Conservation (phyloP, 805 yeast species). For the Candida maltosa region DNA sequence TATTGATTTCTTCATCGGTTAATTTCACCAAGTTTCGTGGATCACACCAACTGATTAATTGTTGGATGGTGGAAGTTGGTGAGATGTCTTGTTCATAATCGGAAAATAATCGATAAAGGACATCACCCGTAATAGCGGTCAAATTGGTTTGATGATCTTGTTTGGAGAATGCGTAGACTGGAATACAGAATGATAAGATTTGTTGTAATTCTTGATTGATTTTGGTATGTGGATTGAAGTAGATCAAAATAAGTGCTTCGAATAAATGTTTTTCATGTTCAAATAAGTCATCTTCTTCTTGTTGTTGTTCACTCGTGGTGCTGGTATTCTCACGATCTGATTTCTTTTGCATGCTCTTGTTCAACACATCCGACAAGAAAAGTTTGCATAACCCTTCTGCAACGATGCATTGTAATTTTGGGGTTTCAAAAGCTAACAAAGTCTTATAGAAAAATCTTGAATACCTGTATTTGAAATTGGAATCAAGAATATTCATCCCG, state of each 20-base stretch:
- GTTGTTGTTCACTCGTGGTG: constrained; percentile 9
- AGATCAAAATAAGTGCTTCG: constrained; percentile 67
- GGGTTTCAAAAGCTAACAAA: constrained; percentile 52
- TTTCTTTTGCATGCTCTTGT: constrained; percentile 32
- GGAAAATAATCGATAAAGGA: constrained; percentile 54
- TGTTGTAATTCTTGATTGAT: constrained; percentile 69
- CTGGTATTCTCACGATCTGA: constrained; percentile 13
- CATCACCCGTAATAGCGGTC: constrained; percentile 62
- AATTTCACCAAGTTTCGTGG: constrained; percentile 61
- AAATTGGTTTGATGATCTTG: constrained; percentile 65
- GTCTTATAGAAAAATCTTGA: constrained; percentile 70
- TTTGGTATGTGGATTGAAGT: constrained; percentile 67
- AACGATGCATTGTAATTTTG: constrained; percentile 70
- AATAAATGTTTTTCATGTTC: constrained; percentile 44
- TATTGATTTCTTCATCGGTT: constrained; percentile 34
- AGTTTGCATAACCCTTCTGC: constrained; percentile 87
- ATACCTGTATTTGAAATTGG: constrained; percentile 6
- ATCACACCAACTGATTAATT: constrained; percentile 81
- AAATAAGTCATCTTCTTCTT: constrained; percentile 17
- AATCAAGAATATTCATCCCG: constrained; percentile 45
- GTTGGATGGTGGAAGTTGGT: constrained; percentile 59
- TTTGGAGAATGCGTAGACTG: constrained; percentile 82
- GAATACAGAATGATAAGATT: constrained; percentile 80
- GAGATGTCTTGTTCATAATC: constrained; percentile 16
- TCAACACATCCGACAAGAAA: constrained; percentile 70